phyloP scores from a whole-genome alignment of 768 basidiomycete genomes.

The Trichaptum fuscoviolaceum region DNA sequence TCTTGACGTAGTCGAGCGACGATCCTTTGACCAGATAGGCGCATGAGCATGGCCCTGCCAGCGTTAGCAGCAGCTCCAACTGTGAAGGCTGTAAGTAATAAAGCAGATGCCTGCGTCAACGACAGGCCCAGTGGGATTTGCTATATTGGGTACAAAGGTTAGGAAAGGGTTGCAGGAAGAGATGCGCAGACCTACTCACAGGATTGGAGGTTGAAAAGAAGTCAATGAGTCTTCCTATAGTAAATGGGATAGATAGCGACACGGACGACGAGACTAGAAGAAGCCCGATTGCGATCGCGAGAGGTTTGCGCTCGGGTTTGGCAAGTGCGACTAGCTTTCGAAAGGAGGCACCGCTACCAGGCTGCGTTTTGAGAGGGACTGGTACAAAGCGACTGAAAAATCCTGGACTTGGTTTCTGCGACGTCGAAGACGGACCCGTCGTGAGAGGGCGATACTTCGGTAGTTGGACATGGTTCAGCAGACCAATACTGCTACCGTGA shows the following conservation, averaged over 20 bases:
- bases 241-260: conserved; percentile 89
- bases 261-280: conserved; percentile 85
- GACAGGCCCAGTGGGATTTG: conserved; percentile 78
- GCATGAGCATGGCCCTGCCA: conserved; percentile 78
- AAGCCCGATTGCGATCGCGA: conserved; percentile 71
- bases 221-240: conserved; percentile 91
- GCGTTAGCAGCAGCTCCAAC: conserved; percentile 87
- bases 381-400: not conserved
- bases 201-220: conserved; percentile 73
- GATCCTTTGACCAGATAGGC: conserved; percentile 86
- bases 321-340: conserved; percentile 75
- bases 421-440: not conserved
- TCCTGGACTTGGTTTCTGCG: not conserved
- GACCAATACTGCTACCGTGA: not conserved
- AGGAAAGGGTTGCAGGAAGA: conserved; percentile 4
- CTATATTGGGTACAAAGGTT: conserved; percentile 26
- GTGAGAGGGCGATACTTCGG: not conserved
- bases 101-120: conserved; percentile 70
- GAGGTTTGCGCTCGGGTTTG: conserved; percentile 72
- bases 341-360: conserved; percentile 55
- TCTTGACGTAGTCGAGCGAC: conserved; percentile 80
- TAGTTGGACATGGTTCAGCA: not conserved
- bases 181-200: conserved; percentile 38
- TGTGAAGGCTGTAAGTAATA: conserved; percentile 73
- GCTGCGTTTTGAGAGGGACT: conserved; percentile 12